Evolutionary conservation across 129 eudicot species (phyloP).

Genomic region (Ambrosia trifida): DNA sequence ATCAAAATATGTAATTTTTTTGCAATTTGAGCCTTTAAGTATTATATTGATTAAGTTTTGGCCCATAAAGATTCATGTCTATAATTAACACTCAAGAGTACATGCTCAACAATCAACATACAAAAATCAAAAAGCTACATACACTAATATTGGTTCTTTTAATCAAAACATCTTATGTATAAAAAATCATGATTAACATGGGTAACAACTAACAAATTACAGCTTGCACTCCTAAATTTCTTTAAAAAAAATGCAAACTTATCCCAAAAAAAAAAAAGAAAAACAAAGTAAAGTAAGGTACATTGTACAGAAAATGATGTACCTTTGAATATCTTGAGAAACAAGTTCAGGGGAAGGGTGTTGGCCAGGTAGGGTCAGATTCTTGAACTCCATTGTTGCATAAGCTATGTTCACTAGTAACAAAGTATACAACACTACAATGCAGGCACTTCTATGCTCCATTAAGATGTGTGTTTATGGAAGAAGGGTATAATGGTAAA

Average conservation of each 20-base stretch:
- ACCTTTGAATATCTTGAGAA: constrained; percentile 78
- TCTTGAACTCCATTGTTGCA: constrained; percentile 34
- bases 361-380: constrained; percentile 71
- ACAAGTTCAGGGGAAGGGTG: constrained; percentile 87
- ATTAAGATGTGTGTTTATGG: constrained; percentile 23
- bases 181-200: not conserved
- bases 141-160: not conserved
- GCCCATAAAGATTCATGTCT: not conserved
- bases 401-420: constrained; percentile 18
- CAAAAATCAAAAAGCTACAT: constrained; percentile 1
- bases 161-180: not conserved
- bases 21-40: not conserved
- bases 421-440: constrained; percentile 52
- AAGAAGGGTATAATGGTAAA: constrained; percentile 28
- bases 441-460: constrained; percentile 49
- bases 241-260: not conserved
- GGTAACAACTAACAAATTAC: not conserved
- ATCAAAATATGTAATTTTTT: not conserved
- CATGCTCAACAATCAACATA: not conserved
- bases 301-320: constrained; percentile 36
- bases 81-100: not conserved
- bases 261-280: not conserved
- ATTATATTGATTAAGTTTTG: not conserved
- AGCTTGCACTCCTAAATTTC: not conserved
- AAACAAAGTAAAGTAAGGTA: constrained; percentile 22